phyloP scores from a whole-genome alignment of 331 rosid species.

The Rosa hybrid region DNA sequence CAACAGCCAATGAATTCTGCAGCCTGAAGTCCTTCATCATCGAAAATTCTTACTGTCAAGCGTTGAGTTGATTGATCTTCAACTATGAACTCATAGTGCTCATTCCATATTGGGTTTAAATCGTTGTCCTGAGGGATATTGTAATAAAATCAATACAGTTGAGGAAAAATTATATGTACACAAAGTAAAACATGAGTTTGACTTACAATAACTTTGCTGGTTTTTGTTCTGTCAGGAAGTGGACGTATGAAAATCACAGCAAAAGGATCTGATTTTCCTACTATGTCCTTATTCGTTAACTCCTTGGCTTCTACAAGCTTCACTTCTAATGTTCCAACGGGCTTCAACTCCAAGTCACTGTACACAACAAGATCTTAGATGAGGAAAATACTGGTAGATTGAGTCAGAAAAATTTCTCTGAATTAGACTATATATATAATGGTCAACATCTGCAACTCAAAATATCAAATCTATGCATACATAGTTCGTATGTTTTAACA shows the following conservation, averaged over 20 bases:
- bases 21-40: constrained; percentile 83
- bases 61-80: constrained; percentile 77
- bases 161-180: not conserved
- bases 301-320: constrained; percentile 91
- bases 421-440: not conserved
- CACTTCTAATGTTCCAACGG: constrained; percentile 78
- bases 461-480: not conserved
- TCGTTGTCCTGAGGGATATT: constrained; percentile 65
- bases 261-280: constrained; percentile 95
- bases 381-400: not conserved
- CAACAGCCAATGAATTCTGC: constrained; percentile 82
- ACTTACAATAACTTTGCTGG: constrained; percentile 81
- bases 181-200: constrained; percentile 9
- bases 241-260: constrained; percentile 81
- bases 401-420: not conserved
- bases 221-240: constrained; percentile 62
- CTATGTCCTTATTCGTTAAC: constrained; percentile 65
- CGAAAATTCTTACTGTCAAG: constrained; percentile 76
- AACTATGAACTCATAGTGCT: constrained; percentile 76
- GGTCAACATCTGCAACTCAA: not conserved
- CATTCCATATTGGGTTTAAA: constrained; percentile 95
- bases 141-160: constrained; percentile 1
- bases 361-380: constrained; percentile 21
- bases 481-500: not conserved
- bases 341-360: constrained; percentile 83